These are phyloP conservation scores for Aspergillus sojae DNA, from an alignment of 2,329 filamentous ascomycete species.

Conservation along the genomic window DNA sequence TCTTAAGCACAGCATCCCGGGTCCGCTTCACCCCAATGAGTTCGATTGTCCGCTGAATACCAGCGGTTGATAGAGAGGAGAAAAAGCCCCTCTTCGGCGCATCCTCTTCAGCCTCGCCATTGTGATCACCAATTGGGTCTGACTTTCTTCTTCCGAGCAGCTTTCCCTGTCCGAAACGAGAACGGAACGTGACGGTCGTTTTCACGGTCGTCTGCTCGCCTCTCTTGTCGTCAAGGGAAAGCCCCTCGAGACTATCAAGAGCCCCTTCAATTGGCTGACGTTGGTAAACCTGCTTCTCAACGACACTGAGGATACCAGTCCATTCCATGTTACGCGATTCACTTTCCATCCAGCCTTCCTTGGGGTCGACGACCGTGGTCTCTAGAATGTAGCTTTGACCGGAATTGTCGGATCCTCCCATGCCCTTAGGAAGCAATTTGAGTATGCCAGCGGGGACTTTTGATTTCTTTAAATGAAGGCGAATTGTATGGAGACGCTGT, in stretches of 20 bases:
- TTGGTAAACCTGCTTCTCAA: constrained; percentile 62
- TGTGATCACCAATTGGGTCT: constrained; percentile 38
- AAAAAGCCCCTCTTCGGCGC: constrained; percentile 60
- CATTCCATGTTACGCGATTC: constrained; percentile 67
- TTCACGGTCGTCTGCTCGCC: constrained; percentile 58
- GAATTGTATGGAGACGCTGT: constrained; percentile 62
- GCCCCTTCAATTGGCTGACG: constrained; percentile 42
- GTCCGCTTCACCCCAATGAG: constrained; percentile 63
- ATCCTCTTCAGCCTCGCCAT: constrained; percentile 52
- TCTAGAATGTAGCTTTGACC: constrained; percentile 67
- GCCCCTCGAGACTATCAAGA: constrained; percentile 26
- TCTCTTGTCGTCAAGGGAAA: constrained; percentile 41
- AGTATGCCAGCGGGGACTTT: constrained; percentile 64
- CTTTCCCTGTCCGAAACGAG: constrained; percentile 61
- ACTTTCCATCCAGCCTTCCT: constrained; percentile 67
- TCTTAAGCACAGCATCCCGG: constrained; percentile 62
- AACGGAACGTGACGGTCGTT: constrained; percentile 64
- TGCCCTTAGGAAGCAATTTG: constrained; percentile 62
- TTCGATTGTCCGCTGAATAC: constrained; percentile 66
- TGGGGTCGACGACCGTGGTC: constrained; percentile 62
- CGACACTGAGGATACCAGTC: constrained; percentile 65
- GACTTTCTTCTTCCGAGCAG: constrained; percentile 48
- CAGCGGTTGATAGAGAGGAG: constrained; percentile 60
- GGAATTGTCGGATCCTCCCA: constrained; percentile 60
- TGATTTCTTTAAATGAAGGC: constrained; percentile 65